Base-by-base conservation (phyloP, 192 early-diverging fungal species). In the Linnemannia schmuckeri region DNA sequence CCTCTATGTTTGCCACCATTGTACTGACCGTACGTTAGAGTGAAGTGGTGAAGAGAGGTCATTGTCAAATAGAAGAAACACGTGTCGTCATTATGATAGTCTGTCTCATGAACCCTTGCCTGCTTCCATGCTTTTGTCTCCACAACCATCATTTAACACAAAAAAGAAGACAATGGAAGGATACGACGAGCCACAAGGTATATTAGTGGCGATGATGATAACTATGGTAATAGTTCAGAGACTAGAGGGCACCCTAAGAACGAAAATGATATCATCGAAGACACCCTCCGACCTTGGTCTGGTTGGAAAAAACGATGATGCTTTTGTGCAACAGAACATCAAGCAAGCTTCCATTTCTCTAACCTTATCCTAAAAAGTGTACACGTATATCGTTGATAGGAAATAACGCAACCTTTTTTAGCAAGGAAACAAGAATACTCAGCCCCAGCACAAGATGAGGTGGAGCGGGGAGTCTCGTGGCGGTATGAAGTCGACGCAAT, bases 11-110 rank as follows among this genome's bases (percentile, higher is more conserved):
- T 44, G 42, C 42, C 42, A 44, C 42, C 42, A 44, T 10, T 44
- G 13, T 12, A 46, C 3, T 15, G 37, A 15, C 44, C 13, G 13
- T 15, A 46, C 44, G 12, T 1, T 49, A 49, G 15, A 49, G 17
- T 42, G 37, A 37, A 37, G 37, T 37, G 37, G 37, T 37, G 37
- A 37, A 37, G 37, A 37, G 37, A 37, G 37, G 37, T 37, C 1
- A 37, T 37, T 30, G 30, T 2, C 33, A 15, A 1, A 66, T 0
- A 10, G 30, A 13, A 0, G 15, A 35, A 30, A 66, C 27, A 66
- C 61, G 61, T 66, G 61, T 66, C 61, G 61, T 66, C 61, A 66
- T 66, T 27, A 66, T 66, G 61, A 66, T 66, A 15, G 30, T 66
- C 33, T 33, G 27, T 35, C 10, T 30, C 47, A 49, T 27, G 61